These are phyloP conservation scores for Didymella segeticola DNA, from an alignment of 2,329 filamentous ascomycete genomes.

Conservation along the genomic window DNA sequence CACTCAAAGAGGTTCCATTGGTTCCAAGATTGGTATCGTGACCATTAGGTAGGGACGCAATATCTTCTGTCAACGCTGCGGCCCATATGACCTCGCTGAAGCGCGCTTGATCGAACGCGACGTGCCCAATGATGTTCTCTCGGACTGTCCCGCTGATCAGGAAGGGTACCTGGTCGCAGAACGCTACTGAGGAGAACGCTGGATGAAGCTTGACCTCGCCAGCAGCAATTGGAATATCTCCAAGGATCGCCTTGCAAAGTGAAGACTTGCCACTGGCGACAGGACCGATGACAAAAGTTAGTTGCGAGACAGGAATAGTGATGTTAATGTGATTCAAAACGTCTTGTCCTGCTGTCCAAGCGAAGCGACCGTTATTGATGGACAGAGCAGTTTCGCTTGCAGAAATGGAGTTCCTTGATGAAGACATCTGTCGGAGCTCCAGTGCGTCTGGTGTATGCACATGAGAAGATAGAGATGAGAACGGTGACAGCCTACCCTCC, in stretches of 20 bases:
- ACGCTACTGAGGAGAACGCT: slow-evolving; percentile 26
- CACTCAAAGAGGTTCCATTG: slow-evolving; percentile 49
- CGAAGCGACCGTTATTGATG: not conserved
- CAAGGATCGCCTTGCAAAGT: slow-evolving; percentile 35
- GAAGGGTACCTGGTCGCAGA: slow-evolving; percentile 51
- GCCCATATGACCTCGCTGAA: not conserved
- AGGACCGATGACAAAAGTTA: slow-evolving; percentile 20
- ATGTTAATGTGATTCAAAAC: not conserved
- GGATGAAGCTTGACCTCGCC: not conserved
- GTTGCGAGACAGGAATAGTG: not conserved
- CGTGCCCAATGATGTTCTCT: slow-evolving; percentile 7
- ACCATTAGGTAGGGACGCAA: not conserved
- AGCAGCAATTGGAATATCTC: slow-evolving; percentile 15
- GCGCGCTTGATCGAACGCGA: not conserved
- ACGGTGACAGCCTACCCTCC: too few species aligned
- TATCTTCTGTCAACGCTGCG: not conserved
- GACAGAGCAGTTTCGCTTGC: not conserved
- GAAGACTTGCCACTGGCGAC: slow-evolving; percentile 41
- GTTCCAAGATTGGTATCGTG: slow-evolving; percentile 3
- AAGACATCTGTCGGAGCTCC: too few species aligned
- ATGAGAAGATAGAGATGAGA: too few species aligned
- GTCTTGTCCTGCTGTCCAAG: not conserved
- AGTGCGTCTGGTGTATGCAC: too few species aligned
- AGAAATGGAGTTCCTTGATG: not conserved
- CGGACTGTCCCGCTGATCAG: slow-evolving; percentile 3